These are phyloP conservation scores for Thyridium curvatum DNA, from an alignment of 2,329 filamentous ascomycete genomes.

Conservation along the genomic window DNA sequence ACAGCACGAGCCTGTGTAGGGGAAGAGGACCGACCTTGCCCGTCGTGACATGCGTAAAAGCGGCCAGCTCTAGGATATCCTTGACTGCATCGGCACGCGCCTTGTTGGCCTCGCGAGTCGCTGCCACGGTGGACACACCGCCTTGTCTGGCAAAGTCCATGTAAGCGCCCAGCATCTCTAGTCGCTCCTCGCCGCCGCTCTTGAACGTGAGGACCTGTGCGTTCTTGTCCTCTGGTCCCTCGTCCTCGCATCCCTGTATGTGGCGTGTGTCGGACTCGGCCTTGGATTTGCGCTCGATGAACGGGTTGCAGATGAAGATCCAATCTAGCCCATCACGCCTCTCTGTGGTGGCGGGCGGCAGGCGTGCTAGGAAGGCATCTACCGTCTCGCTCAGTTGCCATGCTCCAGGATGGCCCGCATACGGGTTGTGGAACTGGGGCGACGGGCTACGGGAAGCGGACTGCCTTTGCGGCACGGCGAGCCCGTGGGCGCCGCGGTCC, in stretches of 20 bases:
- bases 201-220: constrained; percentile 42
- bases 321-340: constrained; percentile 43
- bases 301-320: constrained; percentile 69
- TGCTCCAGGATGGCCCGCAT: constrained; percentile 45
- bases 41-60: constrained; percentile 46
- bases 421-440: constrained; percentile 48
- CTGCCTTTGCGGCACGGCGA: constrained; percentile 1
- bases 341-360: constrained; percentile 60
- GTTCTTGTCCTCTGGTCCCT: constrained; percentile 38
- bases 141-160: constrained; percentile 37
- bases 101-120: constrained; percentile 40
- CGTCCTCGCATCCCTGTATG: constrained; percentile 40
- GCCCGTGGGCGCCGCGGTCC: constrained; percentile 5
- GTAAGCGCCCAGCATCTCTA: constrained; percentile 39
- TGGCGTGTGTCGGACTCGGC: constrained; percentile 23
- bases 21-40: constrained; percentile 55
- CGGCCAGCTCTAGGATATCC: constrained; percentile 56
- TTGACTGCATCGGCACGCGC: constrained; percentile 41
- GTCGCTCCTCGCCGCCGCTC: constrained; percentile 43
- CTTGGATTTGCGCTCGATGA: constrained; percentile 30
- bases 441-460: not conserved
- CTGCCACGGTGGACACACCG: constrained; percentile 23
- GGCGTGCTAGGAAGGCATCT: constrained; percentile 53
- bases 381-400: constrained; percentile 41
- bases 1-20: constrained; percentile 22